These are phyloP conservation scores for Rhizoclosmatium sp. DNA, from an alignment of 192 early-diverging fungal genomes.

Conservation along the genomic window DNA sequence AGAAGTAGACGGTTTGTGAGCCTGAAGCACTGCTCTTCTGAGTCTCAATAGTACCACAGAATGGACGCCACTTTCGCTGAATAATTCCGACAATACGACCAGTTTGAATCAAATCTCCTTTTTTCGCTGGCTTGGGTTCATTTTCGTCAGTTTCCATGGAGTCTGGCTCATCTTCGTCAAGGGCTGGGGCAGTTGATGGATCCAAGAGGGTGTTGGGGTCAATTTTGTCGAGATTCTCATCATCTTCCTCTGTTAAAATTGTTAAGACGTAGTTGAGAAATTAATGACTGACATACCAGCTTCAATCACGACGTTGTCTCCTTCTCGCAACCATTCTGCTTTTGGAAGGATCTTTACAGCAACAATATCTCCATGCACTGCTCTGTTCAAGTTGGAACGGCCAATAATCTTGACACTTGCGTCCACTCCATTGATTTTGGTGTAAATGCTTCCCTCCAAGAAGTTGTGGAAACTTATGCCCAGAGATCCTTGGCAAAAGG, in stretches of 20 bases:
- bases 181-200: slow-evolving; percentile 4
- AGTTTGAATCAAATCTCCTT: slow-evolving; percentile 69
- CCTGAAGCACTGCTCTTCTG: slow-evolving; percentile 60
- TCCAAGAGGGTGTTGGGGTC: slow-evolving; percentile 32
- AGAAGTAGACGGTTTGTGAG: slow-evolving; percentile 78
- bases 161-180: slow-evolving; percentile 24
- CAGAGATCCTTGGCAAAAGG: slow-evolving; percentile 82
- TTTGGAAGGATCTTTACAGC: slow-evolving; percentile 88
- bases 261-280: neutral
- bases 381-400: slow-evolving; percentile 86
- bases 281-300: slow-evolving; percentile 53
- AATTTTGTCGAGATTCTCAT: slow-evolving; percentile 49
- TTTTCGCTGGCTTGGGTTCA: slow-evolving; percentile 37
- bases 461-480: slow-evolving; percentile 88
- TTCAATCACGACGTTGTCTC: slow-evolving; percentile 77
- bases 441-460: slow-evolving; percentile 82
- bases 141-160: slow-evolving; percentile 37
- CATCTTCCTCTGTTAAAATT: slow-evolving; percentile 55
- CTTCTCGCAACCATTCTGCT: slow-evolving; percentile 81
- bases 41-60: slow-evolving; percentile 87
- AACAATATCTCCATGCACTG: slow-evolving; percentile 89
- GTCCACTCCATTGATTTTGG: slow-evolving; percentile 78
- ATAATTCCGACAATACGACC: slow-evolving; percentile 92
- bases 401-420: slow-evolving; percentile 81
- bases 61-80: slow-evolving; percentile 92